phyloP scores from a whole-genome alignment of 129 eudicot genomes.

The Erigeron canadensis region DNA sequence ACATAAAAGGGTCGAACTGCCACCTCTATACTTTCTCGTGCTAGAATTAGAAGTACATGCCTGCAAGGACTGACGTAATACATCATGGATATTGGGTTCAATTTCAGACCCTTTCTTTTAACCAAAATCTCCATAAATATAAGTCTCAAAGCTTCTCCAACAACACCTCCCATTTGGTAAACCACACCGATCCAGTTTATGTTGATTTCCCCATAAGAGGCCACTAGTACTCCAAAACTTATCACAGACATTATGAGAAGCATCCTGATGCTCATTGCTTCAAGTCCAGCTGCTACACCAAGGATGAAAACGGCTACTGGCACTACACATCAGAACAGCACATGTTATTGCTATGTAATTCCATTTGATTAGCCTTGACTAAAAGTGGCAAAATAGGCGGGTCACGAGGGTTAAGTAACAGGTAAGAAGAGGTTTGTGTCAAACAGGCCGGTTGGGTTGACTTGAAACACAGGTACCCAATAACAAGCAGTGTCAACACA shows the following conservation, averaged over 20 bases:
- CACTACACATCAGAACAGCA: constrained; percentile 48
- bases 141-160: constrained; percentile 93
- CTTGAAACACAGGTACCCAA: too few species aligned
- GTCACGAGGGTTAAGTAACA: too few species aligned
- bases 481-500: too few species aligned
- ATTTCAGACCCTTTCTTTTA: constrained; percentile 78
- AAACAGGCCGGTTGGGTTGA: too few species aligned
- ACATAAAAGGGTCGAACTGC: not conserved
- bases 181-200: constrained; percentile 94
- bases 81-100: constrained; percentile 88
- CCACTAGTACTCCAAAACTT: constrained; percentile 90
- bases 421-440: too few species aligned
- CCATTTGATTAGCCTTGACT: too few species aligned
- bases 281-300: constrained; percentile 93
- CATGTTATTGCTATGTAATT: not conserved
- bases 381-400: too few species aligned
- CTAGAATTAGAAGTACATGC: constrained; percentile 39
- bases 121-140: constrained; percentile 96
- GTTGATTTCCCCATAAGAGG: constrained; percentile 90
- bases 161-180: constrained; percentile 99
- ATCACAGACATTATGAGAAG: constrained; percentile 93
- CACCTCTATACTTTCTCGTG: constrained; percentile 10
- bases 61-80: constrained; percentile 99
- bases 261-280: constrained; percentile 87
- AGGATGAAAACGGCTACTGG: constrained; percentile 97